A percentile compares a stretch with the other conserved stretches of the same genome.
These are phyloP conservation scores for Boletus rex-veris DNA, from an alignment of 768 basidiomycete genomes.

Conservation along the genomic window DNA sequence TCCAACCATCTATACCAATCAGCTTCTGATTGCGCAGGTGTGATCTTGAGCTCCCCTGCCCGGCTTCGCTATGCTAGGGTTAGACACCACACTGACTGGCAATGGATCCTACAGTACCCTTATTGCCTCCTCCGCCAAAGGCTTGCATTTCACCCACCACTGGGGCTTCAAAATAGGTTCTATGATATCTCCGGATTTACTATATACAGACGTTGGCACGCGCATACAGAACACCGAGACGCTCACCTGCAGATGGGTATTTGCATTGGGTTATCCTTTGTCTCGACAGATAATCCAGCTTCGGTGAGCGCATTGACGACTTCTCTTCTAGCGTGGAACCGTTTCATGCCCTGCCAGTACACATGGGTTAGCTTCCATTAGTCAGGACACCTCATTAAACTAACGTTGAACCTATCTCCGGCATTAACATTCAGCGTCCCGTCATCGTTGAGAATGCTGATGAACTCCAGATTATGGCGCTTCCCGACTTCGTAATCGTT, in stretches of 20 bases:
- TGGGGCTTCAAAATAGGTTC: constrained; percentile 95
- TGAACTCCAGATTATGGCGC: constrained; percentile 84
- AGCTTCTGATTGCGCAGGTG: constrained; percentile 80
- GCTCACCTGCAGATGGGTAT: constrained; percentile 85
- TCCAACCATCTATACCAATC: constrained; percentile 98
- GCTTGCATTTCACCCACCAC: constrained; percentile 97
- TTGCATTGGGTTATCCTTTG: constrained; percentile 96
- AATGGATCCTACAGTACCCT: constrained; percentile 46
- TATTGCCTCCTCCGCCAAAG: constrained; percentile 85
- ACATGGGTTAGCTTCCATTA: neutral
- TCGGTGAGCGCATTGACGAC: constrained; percentile 84
- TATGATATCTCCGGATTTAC: constrained; percentile 95
- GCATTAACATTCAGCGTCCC: constrained; percentile 93
- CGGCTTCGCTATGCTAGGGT: constrained; percentile 62
- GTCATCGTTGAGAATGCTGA: constrained; percentile 95
- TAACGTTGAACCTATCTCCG: constrained; percentile 69
- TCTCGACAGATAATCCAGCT: constrained; percentile 80
- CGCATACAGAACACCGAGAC: neutral
- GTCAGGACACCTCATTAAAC: constrained; percentile 6
- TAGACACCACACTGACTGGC: neutral
- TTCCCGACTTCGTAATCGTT: constrained; percentile 95
- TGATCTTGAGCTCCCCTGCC: constrained; percentile 81
- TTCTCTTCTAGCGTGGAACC: constrained; percentile 87
- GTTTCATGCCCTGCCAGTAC: constrained; percentile 79
- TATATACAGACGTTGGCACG: constrained; percentile 29